Evolutionary conservation across 2,329 filamentous ascomycete species (phyloP), one percentile per base, ranked within the genome.

Genomic region (Colletotrichum viniferum): DNA sequence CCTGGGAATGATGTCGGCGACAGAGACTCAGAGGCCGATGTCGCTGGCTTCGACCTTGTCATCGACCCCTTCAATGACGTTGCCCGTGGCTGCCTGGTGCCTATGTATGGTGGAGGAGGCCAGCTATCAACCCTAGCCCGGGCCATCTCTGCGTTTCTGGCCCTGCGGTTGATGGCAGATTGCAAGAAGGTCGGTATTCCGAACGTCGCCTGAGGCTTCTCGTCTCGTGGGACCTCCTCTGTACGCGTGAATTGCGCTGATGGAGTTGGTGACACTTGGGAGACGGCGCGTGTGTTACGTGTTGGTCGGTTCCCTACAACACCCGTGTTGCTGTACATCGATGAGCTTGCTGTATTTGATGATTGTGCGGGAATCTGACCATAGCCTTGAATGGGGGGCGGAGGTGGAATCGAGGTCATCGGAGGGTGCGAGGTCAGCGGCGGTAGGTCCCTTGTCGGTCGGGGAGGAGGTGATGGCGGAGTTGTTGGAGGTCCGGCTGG

Each of bases 371-470:
- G 36, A 18, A 34, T 32, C 62, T 68, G 69, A 21, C 52, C 62
- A 36, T 36, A 61, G 14, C 52, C 28, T 28, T 28, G 52, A n/a
- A 18, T 12, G 18, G 69, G 62, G 3, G 69, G 62, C 16, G 62
- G 52, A 3, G 21, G 69, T 12, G 62, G 62, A 21, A 67, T 62
- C 12, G 62, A 72, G 7, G 52, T 55, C 62, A 61, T 72, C n/a
- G 69, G 62, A 14, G 69, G 69, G 21, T 72, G 43, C 5, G 69
- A 72, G 6, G 69, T 61, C 52, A 72, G 26, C 28, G 63, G 69
- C 7, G 69, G 52, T 26, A 52, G 28, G 12, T 38, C 24, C 48
- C 28, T 55, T 1, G 52, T 7, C 32, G 32, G 21, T 32, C 52
- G 21, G 16, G 65, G 30, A 14, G 24, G 65, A 14, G 62, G 48